A percentile compares a stretch with the other conserved stretches of the same genome.
These are phyloP conservation scores for Schizochytrium sp. DNA, from an alignment of 108 stramenopile species.

Conservation along the genomic window DNA sequence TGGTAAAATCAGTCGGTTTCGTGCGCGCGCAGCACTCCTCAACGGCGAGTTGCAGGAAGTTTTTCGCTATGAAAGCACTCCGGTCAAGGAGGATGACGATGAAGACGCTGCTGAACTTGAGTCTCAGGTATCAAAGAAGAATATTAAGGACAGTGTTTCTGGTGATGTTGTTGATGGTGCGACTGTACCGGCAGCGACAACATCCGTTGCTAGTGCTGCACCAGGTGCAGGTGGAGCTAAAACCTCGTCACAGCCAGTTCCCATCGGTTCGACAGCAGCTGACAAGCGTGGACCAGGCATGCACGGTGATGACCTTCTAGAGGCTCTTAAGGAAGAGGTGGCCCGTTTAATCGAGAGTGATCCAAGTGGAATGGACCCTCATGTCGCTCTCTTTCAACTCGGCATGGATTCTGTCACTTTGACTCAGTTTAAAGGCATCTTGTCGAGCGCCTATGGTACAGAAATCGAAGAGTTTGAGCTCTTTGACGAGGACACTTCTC, in stretches of 20 bases:
- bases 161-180: background rate
- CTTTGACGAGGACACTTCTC: slow-evolving; percentile 16
- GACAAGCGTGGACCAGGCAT: background rate
- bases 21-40: slow-evolving; percentile 78
- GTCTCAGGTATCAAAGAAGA: background rate
- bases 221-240: background rate
- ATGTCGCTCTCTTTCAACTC: slow-evolving; percentile 15
- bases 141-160: background rate
- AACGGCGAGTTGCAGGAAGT: slow-evolving; percentile 64
- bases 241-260: background rate
- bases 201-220: background rate
- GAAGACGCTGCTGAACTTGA: background rate
- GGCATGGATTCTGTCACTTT: slow-evolving; percentile 56
- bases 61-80: slow-evolving; percentile 8
- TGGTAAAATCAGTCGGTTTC: slow-evolving; percentile 96
- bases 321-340: slow-evolving; percentile 55
- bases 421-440: slow-evolving; percentile 54
- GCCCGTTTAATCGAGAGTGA: background rate
- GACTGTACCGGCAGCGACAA: background rate
- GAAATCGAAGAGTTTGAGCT: slow-evolving; percentile 52
- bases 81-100: background rate
- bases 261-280: background rate
- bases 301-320: slow-evolving; percentile 1
- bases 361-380: background rate
- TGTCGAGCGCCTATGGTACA: background rate